Conservation (phyloP, 164 flowering plant genomes). For the Echeveria elegans region DNA sequence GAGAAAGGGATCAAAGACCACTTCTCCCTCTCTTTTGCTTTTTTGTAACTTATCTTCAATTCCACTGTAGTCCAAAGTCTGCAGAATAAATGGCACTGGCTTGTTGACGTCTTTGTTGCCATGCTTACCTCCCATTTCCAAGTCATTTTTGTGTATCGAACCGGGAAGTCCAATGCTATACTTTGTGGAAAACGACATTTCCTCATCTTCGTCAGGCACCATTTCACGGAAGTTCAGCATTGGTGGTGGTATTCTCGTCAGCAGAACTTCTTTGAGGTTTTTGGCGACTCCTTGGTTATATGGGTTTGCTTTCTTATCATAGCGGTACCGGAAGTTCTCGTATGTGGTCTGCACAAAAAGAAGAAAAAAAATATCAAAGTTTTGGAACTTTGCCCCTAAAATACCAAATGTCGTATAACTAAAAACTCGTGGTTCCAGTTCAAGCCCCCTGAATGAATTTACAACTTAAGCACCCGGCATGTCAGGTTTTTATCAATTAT, state of each 20-base stretch:
- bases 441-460: conserved; percentile 81
- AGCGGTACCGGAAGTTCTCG: conserved; percentile 66
- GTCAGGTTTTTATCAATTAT: no score
- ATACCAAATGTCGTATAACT: no score
- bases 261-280: conserved; percentile 47
- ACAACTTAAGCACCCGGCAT: no score
- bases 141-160: conserved; percentile 32
- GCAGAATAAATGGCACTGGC: conserved; percentile 7
- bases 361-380: not conserved
- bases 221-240: conserved; percentile 43
- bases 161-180: conserved; percentile 36
- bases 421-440: not conserved
- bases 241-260: conserved; percentile 47
- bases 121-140: conserved; percentile 30
- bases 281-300: conserved; percentile 35
- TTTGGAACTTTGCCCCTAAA: no score
- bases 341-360: conserved; percentile 60
- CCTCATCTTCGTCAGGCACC: conserved; percentile 16
- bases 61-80: conserved; percentile 6
- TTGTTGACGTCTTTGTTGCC: conserved; percentile 1
- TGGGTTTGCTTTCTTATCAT: conserved; percentile 59
- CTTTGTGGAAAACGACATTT: conserved; percentile 16
- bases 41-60: not conserved
- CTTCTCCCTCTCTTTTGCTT: conserved; percentile 1
- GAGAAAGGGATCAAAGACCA: not conserved